Evolutionary conservation across 371 early-diverging fungal genomes (phyloP).

Genomic region (Rhizopus delemar): DNA sequence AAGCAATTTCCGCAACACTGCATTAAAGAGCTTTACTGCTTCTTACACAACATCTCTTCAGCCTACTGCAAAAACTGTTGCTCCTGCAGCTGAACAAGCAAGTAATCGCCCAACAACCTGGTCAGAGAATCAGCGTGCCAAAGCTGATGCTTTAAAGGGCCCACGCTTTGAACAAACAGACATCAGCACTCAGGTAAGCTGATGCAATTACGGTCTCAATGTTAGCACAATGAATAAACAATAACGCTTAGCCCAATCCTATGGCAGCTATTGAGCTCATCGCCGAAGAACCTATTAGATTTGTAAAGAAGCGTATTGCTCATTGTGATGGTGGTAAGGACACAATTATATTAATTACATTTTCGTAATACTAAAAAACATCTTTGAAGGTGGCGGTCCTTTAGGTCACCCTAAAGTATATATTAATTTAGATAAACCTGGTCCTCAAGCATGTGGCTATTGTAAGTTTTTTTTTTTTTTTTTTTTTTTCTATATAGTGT

Average conservation of each 20-base stretch:
- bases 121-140: slow-evolving; percentile 75
- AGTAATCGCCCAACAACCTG: slow-evolving; percentile 76
- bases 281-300: slow-evolving; percentile 79
- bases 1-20: slow-evolving; percentile 4
- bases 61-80: slow-evolving; percentile 41
- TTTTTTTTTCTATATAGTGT: slow-evolving; percentile 7
- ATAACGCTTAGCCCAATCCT: slow-evolving; percentile 74
- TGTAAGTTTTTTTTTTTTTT: slow-evolving; percentile 56
- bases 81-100: slow-evolving; percentile 59
- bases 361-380: not conserved
- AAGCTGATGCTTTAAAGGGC: slow-evolving; percentile 70
- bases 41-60: slow-evolving; percentile 39
- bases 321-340: slow-evolving; percentile 85
- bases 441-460: slow-evolving; percentile 75
- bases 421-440: slow-evolving; percentile 84
- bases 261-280: slow-evolving; percentile 92
- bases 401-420: slow-evolving; percentile 94
- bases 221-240: not conserved
- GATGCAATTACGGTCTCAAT: not conserved
- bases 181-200: slow-evolving; percentile 72
- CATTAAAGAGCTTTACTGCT: slow-evolving; percentile 17
- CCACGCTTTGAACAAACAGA: slow-evolving; percentile 91
- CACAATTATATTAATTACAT: slow-evolving; percentile 4
- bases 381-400: slow-evolving; percentile 75
- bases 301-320: slow-evolving; percentile 73